Conservation (phyloP, 495 filamentous ascomycete genomes). For the Podospora conica region DNA sequence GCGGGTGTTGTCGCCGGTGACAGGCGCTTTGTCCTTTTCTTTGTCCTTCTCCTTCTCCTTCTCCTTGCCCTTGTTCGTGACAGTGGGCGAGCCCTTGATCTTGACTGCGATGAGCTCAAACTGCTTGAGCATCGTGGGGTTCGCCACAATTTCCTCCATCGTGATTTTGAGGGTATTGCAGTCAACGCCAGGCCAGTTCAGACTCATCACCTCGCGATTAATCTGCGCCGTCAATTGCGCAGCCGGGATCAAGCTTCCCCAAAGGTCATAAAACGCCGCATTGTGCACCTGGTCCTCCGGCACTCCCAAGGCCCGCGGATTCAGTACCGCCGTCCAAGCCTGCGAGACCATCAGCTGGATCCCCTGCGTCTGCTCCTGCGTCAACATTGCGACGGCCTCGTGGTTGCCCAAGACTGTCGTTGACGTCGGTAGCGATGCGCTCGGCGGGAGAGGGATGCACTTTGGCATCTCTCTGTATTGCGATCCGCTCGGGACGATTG, state of each 20-base stretch:
- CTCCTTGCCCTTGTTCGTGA: constrained; percentile 5
- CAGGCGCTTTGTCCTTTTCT: constrained; percentile 16
- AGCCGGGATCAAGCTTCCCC: constrained; percentile 42
- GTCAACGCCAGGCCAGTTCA: constrained; percentile 16
- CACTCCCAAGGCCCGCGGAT: constrained; percentile 35
- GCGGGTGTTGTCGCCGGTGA: background rate
- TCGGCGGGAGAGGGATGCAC: constrained; percentile 33
- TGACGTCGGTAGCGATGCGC: constrained; percentile 14
- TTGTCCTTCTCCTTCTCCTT: constrained; percentile 20
- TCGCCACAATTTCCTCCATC: constrained; percentile 42
- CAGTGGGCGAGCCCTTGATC: constrained; percentile 21
- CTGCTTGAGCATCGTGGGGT: constrained; percentile 44
- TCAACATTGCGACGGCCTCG: constrained; percentile 13
- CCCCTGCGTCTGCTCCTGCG: constrained; percentile 23
- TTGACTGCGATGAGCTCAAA: constrained; percentile 43
- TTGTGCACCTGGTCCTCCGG: constrained; percentile 37
- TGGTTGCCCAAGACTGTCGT: constrained; percentile 16
- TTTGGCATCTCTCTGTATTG: constrained; percentile 30
- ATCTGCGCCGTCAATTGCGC: constrained; percentile 39
- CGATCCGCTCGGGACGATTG: constrained; percentile 31
- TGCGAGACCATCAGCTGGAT: constrained; percentile 34
- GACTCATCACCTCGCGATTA: constrained; percentile 32
- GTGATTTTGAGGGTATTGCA: constrained; percentile 25
- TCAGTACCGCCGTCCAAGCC: constrained; percentile 37
- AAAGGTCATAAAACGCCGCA: constrained; percentile 45